These are phyloP conservation scores for Dendrothele bispora DNA, from an alignment of 768 basidiomycete species.

Conservation along the genomic window DNA sequence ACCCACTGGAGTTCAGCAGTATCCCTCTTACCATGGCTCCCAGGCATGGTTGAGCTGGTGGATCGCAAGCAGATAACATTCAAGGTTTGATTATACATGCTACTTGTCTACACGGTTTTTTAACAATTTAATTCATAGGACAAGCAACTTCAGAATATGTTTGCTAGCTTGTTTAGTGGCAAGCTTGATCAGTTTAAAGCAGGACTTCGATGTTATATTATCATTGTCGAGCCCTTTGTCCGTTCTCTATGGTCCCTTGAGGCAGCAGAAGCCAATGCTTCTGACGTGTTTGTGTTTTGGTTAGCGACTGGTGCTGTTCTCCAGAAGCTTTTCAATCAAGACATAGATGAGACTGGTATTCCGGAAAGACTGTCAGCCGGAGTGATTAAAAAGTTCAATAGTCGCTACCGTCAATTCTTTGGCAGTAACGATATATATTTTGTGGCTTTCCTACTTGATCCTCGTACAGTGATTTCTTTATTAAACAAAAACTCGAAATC, in stretches of 20 bases:
- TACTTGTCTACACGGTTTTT: too few species aligned
- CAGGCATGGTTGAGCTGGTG: slow-evolving; percentile 7
- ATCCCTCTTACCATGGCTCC: slow-evolving; percentile 7
- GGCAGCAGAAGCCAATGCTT: slow-evolving; percentile 15
- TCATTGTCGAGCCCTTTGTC: slow-evolving; percentile 18
- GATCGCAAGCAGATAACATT: neutral
- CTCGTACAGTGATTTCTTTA: neutral
- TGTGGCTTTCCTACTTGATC: too few species aligned
- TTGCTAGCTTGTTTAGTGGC: neutral
- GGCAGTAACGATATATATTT: too few species aligned
- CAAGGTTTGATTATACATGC: too few species aligned
- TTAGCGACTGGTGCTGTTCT: slow-evolving; percentile 18
- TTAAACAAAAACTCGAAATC: neutral
- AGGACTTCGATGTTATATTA: slow-evolving; percentile 14
- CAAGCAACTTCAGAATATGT: neutral
- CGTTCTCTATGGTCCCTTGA: slow-evolving; percentile 25
- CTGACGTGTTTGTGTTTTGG: slow-evolving; percentile 26
- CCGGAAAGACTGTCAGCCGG: too few species aligned
- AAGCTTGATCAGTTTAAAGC: slow-evolving; percentile 7
- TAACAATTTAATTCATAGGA: too few species aligned
- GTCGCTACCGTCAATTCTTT: neutral
- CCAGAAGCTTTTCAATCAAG: slow-evolving; percentile 5
- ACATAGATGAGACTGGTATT: neutral
- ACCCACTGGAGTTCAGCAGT: slow-evolving; percentile 7
- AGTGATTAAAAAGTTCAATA: too few species aligned